Percentiles rank a stretch among this genome's conserved stretches.
phyloP scores from a whole-genome alignment of 305 asterid genomes.

The Rubia peregrina region DNA sequence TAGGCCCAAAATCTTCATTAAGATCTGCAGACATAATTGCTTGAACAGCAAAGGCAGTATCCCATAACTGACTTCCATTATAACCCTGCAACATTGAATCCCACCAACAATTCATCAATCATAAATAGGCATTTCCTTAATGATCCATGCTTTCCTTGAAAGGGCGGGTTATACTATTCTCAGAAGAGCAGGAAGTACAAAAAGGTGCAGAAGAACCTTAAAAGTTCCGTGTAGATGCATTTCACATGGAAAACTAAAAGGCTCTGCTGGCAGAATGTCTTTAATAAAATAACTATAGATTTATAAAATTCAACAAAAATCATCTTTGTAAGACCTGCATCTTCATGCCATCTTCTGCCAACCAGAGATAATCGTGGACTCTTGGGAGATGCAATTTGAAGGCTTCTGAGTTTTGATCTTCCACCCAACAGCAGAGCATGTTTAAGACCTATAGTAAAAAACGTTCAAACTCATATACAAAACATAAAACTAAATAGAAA shows the following conservation, averaged over 20 bases:
- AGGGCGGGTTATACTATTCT: background rate
- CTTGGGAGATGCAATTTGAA: slow-evolving; percentile 88
- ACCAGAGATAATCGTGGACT: slow-evolving; percentile 76
- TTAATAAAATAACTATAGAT: background rate
- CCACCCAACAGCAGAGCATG: slow-evolving; percentile 99
- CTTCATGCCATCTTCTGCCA: slow-evolving; percentile 99
- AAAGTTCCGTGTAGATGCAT: background rate
- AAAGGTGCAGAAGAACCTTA: background rate
- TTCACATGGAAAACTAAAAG: background rate
- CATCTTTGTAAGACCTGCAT: slow-evolving; percentile 62
- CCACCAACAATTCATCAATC: slow-evolving; percentile 5
- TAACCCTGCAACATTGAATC: slow-evolving; percentile 55
- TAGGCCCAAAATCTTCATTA: slow-evolving; percentile 60
- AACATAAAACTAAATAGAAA: background rate
- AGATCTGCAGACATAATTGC: slow-evolving; percentile 66
- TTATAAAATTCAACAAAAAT: background rate
- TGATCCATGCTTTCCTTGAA: slow-evolving; percentile 13
- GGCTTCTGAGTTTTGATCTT: slow-evolving; percentile 85
- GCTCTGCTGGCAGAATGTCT: background rate
- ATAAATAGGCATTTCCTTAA: background rate
- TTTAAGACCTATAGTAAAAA: slow-evolving; percentile 50
- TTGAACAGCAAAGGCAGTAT: slow-evolving; percentile 68
- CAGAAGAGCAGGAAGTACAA: background rate
- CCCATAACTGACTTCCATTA: slow-evolving; percentile 95
- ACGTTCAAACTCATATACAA: background rate